Conservation (phyloP, 2,329 filamentous ascomycete species). For the Nemania sp. region DNA sequence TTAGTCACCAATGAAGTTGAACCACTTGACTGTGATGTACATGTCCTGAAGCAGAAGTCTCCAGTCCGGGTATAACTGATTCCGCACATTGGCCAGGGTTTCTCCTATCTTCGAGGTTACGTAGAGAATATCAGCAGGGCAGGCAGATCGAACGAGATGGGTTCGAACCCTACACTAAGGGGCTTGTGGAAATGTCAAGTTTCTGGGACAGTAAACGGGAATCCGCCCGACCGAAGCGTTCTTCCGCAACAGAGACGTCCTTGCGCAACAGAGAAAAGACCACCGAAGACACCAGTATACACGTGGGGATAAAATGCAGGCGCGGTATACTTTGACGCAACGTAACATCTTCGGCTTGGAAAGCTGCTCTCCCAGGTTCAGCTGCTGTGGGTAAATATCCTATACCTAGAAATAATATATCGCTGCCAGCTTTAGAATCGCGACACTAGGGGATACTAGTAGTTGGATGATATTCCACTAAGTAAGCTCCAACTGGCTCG, state of each 20-base stretch:
- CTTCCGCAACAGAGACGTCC: constrained; percentile 14
- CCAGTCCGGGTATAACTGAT: constrained; percentile 33
- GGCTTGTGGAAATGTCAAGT: constrained; percentile 39
- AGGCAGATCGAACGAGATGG: constrained; percentile 32
- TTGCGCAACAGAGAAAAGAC: constrained; percentile 22
- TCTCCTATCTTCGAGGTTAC: constrained; percentile 7
- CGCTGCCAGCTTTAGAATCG: constrained; percentile 47
- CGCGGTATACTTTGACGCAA: not conserved
- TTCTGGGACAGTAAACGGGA: constrained; percentile 38
- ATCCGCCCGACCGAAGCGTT: constrained; percentile 17
- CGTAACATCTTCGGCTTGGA: constrained; percentile 10
- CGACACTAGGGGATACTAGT: constrained; percentile 49
- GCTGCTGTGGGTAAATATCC: constrained; percentile 50
- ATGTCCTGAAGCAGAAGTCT: constrained; percentile 31
- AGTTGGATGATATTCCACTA: constrained; percentile 50
- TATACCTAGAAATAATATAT: constrained; percentile 49
- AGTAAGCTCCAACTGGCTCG: constrained; percentile 38
- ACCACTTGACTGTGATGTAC: constrained; percentile 8
- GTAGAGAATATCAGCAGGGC: constrained; percentile 29
- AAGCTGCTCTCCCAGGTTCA: constrained; percentile 43
- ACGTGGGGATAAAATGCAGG: constrained; percentile 14
- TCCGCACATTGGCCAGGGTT: constrained; percentile 30
- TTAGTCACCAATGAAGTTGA: constrained; percentile 33
- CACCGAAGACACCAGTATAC: constrained; percentile 27
- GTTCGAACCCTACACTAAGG: constrained; percentile 18